Base-by-base conservation (phyloP, 1,284 basidiomycete genomes). In the Fomitiporia mediterranea region DNA sequence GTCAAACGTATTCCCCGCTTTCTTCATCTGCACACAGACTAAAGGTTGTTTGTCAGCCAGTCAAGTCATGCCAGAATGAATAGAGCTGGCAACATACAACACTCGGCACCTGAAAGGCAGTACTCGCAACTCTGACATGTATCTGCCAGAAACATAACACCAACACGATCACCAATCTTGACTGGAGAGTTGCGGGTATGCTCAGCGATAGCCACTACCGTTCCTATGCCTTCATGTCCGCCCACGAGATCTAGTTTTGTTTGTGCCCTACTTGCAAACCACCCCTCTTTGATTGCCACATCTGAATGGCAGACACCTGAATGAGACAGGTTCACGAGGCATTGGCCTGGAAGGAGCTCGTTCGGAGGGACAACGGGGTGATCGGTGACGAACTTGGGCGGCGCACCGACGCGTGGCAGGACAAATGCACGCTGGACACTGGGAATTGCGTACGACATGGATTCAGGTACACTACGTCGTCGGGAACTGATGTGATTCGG, bases 121-220 rank as follows among this genome's bases (percentile, higher is more conserved):
- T 77, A 79, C 67, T 90, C 85, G 70, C 91, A 94, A 64, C 85
- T 74, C 49, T 72, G 73, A 65, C 77, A 91, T 55, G 79, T 82
- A 65, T 84, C 77, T 5, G 86, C 87, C 37, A 89, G 73, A 89
- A 89, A 91, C 69, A 95, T 95, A 75, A 96, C 83, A 5, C 93
- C 92, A 46, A 95, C 92, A 11, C 86, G 80, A 61, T 93, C 84
- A 23, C 92, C 91, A 28, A 93, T 60, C 63, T 83, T 78, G 61
- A 87, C 80, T 1, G 82, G 80, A 7, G 82, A 83, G 56, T 78
- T 58, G 32, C 70, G 67, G 0, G 88, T 87, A 66, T 85, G 74
- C 21, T 78, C 74, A 44, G 83, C 91, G 64, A 94, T 87, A 37
- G 89, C 90, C 38, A 94, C 87, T 56, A 94, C 73, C 51, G 78